These are phyloP conservation scores for Farysia itapuensis DNA, from an alignment of 1,284 basidiomycete genomes.

Conservation along the genomic window DNA sequence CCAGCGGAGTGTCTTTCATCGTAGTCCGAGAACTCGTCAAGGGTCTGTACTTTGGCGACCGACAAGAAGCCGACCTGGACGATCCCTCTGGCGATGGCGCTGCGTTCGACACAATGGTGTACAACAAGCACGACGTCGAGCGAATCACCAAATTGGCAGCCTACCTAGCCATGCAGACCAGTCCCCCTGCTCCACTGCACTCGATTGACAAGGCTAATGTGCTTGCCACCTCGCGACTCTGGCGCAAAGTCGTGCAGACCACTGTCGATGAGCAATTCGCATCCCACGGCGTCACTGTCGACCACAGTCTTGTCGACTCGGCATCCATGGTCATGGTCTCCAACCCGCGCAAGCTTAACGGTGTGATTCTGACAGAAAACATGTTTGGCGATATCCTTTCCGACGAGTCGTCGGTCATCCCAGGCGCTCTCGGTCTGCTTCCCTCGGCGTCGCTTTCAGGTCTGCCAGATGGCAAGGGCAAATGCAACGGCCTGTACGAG, in stretches of 20 bases:
- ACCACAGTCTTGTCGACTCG: constrained; percentile 85
- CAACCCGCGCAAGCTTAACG: constrained; percentile 90
- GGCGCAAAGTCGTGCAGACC: constrained; percentile 70
- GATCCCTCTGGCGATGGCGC: constrained; percentile 49
- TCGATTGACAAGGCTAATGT: constrained; percentile 99
- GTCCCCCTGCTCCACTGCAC: constrained; percentile 85
- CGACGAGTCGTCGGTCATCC: constrained; percentile 95
- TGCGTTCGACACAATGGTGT: constrained; percentile 70
- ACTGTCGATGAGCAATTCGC: constrained; percentile 54
- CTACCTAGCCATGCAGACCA: constrained; percentile 77
- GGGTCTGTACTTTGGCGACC: constrained; percentile 77
- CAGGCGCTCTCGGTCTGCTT: constrained; percentile 91
- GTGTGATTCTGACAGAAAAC: constrained; percentile 66
- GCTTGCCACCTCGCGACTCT: constrained; percentile 88
- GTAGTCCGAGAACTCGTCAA: constrained; percentile 83
- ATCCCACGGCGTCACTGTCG: constrained; percentile 45
- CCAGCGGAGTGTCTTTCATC: constrained; percentile 84
- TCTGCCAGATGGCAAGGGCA: constrained; percentile 73
- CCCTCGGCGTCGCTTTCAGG: constrained; percentile 94
- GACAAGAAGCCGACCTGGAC: constrained; percentile 73
- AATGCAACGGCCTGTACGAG: constrained; percentile 84
- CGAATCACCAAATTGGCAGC: constrained; percentile 94
- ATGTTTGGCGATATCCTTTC: constrained; percentile 71
- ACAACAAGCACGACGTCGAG: constrained; percentile 86
- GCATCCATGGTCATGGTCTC: constrained; percentile 95